Conservation (phyloP, 2,329 filamentous ascomycete species). For the Hymenoscyphus linearis region DNA sequence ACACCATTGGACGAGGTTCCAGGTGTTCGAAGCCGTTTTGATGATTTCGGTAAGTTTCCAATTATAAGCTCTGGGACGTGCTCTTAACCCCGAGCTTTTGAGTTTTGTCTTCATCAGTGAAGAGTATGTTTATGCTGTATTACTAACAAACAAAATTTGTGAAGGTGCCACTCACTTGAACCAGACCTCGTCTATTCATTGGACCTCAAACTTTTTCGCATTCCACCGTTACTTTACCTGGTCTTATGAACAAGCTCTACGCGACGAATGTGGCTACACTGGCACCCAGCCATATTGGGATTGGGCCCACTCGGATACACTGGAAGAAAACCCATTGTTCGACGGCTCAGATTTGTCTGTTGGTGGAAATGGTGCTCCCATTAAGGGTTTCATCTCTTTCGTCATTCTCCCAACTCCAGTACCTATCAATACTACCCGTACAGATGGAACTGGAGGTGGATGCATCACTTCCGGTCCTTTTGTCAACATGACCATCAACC, state of each 20-base stretch:
- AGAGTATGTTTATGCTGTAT: conserved; percentile 25
- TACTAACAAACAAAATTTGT: conserved; percentile 20
- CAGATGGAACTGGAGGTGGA: conserved; percentile 45
- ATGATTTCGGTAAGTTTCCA: conserved; percentile 12
- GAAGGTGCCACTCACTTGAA: conserved; percentile 32
- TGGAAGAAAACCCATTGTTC: conserved; percentile 46
- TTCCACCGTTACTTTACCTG: conserved; percentile 40
- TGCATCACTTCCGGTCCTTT: conserved; percentile 46
- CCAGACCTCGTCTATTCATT: conserved; percentile 20
- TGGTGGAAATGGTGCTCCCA: conserved; percentile 41
- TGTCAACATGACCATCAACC: conserved; percentile 29
- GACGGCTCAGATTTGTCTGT: conserved; percentile 41
- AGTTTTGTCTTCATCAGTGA: neutral
- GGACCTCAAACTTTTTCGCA: conserved; percentile 28
- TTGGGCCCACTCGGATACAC: conserved; percentile 38
- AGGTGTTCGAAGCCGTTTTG: conserved; percentile 28
- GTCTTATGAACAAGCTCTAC: conserved; percentile 37
- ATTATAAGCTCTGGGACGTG: neutral
- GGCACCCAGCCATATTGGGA: conserved; percentile 34
- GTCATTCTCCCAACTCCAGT: conserved; percentile 31
- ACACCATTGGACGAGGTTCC: conserved; percentile 25
- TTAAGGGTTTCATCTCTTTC: neutral
- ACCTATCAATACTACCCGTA: neutral
- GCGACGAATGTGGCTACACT: conserved; percentile 37
- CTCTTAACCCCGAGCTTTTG: neutral